Evolutionary conservation across 2,329 filamentous ascomycete genomes (phyloP), one percentile per base, ranked within the genome.

Genomic region (Diaporthe citriasiana): DNA sequence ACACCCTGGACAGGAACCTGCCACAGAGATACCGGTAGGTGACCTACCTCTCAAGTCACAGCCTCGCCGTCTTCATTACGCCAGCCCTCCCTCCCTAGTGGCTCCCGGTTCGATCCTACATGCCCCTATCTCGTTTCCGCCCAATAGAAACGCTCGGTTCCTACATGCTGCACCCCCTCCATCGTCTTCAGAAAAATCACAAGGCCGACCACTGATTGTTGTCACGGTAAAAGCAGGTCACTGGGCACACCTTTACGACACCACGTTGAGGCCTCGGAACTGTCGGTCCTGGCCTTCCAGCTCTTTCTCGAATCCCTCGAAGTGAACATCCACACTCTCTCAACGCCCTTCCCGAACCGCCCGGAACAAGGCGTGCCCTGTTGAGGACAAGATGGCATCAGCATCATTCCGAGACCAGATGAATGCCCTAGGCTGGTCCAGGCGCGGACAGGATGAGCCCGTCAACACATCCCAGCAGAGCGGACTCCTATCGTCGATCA

Each of bases 361-460:
- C 40, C 57, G 66, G 55, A 66, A 68, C 47, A 71, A 66, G 57
- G 22, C 51, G 40, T n/a, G 38, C 56, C 51, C 38, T 47, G 55
- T 50, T 42, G 42, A 35, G 13, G 50, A 40, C 57, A 75, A 53
- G 76, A 98, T 98, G 95, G 93, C 95, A 76, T 96, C 95, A 78
- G 88, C 92, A 78, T 94, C 94, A 60, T 98, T 99, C 84, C 92
- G 95, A 82, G 95, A 98, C 84, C 97, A 94, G 30, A 95, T 98
- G 88, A 97, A 94, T 87, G 97, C 95, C 74, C 85, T 98, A 80
- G 97, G 97, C 76, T 98, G 97, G 97, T 94, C 94, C 80, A 93
- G 96, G 79, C 91, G 96, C 80, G 93, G 95, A 74, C 84, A 90
- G 77, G 94, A 97, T 80, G 86, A 93, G 71, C 92, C 95, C 77